phyloP scores from a whole-genome alignment of 805 yeast species.

The Crinitomyces ghanaensis region DNA sequence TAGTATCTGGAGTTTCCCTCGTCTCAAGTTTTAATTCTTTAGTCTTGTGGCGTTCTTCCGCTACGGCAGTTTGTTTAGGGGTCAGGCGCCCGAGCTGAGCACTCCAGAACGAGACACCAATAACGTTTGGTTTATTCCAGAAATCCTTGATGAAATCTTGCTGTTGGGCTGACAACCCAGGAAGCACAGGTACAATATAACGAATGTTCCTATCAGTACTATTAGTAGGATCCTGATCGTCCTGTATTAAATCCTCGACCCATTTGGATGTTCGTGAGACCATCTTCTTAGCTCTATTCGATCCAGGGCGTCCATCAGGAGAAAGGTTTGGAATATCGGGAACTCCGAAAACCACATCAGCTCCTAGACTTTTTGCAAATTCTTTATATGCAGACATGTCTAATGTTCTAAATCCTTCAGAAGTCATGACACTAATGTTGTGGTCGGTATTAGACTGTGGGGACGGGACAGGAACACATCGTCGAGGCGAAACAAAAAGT shows the following conservation, averaged over 20 bases:
- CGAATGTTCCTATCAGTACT: conserved; percentile 5
- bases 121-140: conserved; percentile 8
- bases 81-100: conserved; percentile 8
- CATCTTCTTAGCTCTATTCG: conserved; percentile 29
- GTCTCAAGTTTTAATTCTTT: neutral
- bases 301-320: conserved; percentile 24
- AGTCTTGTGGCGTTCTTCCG: conserved; percentile 5
- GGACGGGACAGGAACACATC: conserved; percentile 23
- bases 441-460: conserved; percentile 26
- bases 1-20: too few relatives aligned
- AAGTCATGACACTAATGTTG: conserved; percentile 25
- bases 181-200: conserved; percentile 24
- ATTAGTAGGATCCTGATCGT: too few relatives aligned
- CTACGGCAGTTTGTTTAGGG: conserved; percentile 7
- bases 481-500: conserved; percentile 20
- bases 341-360: conserved; percentile 27
- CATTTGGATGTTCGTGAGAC: conserved; percentile 24
- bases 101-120: conserved; percentile 9
- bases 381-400: conserved; percentile 16
- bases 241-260: conserved; percentile 18
- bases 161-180: conserved; percentile 18
- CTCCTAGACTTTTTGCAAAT: conserved; percentile 16
- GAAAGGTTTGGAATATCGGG: conserved; percentile 24
- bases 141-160: conserved; percentile 14
- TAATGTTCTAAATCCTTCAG: conserved; percentile 27